These are phyloP conservation scores for Whalleya microplaca DNA, from an alignment of 2,329 filamentous ascomycete genomes.

Conservation along the genomic window DNA sequence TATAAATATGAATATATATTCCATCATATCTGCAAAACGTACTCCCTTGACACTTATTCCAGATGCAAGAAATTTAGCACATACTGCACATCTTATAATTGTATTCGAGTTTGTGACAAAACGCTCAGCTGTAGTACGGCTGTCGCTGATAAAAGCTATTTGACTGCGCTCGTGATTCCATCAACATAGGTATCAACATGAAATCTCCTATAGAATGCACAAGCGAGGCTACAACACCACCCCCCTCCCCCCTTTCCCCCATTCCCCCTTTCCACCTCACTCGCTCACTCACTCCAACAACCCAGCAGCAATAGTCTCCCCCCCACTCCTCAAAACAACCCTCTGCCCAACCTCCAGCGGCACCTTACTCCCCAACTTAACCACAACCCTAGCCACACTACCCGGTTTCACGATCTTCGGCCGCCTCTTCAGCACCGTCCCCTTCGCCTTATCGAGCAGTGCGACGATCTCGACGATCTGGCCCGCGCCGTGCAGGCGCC, in stretches of 20 bases:
- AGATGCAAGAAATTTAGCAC: too few relatives aligned
- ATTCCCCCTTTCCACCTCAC: too few relatives aligned
- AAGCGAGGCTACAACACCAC: too few relatives aligned
- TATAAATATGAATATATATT: neutral
- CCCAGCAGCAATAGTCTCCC: conserved; percentile 86
- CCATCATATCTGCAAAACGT: neutral
- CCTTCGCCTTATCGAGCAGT: conserved; percentile 77
- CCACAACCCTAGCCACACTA: conserved; percentile 73
- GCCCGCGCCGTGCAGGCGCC: conserved; percentile 78
- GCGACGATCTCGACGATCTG: conserved; percentile 73
- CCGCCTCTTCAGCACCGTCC: conserved; percentile 77
- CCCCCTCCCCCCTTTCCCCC: too few relatives aligned
- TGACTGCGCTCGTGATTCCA: too few relatives aligned
- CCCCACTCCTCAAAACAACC: conserved; percentile 79
- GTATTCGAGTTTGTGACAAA: too few relatives aligned
- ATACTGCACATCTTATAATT: too few relatives aligned
- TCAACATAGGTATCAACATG: too few relatives aligned
- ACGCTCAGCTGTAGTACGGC: too few relatives aligned
- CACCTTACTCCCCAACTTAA: conserved; percentile 74
- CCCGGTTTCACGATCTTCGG: conserved; percentile 83
- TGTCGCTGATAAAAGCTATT: too few relatives aligned
- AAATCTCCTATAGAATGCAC: too few relatives aligned
- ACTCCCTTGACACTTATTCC: too few relatives aligned
- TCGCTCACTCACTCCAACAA: conserved; percentile 68
- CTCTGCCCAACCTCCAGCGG: conserved; percentile 80